phyloP scores from a whole-genome alignment of 306 rosid genomes.

The Purshia tridentata region DNA sequence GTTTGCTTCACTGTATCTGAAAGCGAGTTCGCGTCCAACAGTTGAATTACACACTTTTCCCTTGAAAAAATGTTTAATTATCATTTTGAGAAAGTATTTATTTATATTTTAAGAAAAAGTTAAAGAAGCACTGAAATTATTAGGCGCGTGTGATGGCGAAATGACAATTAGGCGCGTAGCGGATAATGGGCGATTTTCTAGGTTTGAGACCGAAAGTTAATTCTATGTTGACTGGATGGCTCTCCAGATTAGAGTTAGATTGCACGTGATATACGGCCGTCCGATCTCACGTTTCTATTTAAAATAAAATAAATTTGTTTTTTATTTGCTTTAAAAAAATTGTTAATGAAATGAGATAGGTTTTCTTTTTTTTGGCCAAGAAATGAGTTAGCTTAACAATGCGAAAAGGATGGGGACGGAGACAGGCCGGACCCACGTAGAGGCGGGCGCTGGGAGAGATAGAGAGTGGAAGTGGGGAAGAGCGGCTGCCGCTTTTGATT shows the following conservation, averaged over 20 bases:
- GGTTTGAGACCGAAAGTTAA: conserved; percentile 22
- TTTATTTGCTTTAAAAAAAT: neutral
- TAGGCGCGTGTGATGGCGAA: neutral
- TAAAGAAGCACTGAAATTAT: neutral
- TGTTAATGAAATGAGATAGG: neutral
- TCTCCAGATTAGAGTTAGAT: conserved; percentile 22
- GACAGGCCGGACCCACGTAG: conserved; percentile 32
- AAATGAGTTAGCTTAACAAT: neutral
- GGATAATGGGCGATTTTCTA: conserved; percentile 5
- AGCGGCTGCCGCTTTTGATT: conserved; percentile 46
- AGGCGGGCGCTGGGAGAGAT: conserved; percentile 21
- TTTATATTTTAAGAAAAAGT: neutral
- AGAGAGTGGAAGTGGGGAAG: conserved; percentile 19
- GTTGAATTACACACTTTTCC: no score
- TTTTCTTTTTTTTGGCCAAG: no score
- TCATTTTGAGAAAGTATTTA: no score
- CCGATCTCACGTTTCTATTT: conserved; percentile 11
- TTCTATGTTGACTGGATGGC: conserved; percentile 28
- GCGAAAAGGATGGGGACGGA: conserved; percentile 24
- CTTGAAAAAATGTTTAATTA: no score
- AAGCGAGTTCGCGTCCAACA: no score
- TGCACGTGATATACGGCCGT: conserved; percentile 41
- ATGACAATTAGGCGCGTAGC: conserved; percentile 13
- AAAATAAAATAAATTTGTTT: neutral
- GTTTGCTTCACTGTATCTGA: no score